Percentiles rank a stretch among this genome's conserved stretches.
Conservation (phyloP, 148 eudicot species). For the Hydrangea macrophylla region DNA sequence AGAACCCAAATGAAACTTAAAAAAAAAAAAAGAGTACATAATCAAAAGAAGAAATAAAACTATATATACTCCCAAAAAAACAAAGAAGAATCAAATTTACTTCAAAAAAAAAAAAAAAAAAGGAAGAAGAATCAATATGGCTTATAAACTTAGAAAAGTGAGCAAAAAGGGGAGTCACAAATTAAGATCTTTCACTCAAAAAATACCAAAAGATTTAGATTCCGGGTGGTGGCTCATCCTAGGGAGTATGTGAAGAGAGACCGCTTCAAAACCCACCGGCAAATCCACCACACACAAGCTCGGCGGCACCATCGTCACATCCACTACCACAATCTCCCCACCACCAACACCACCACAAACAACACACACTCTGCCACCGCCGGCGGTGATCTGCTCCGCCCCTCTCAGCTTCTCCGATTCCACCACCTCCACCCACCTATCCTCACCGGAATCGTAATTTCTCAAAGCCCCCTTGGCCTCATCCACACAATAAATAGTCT, state of each 20-base stretch:
- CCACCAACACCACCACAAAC: slow-evolving; percentile 37
- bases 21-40: no score
- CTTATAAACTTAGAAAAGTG: no score
- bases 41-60: no score
- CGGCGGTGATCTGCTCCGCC: slow-evolving; percentile 56
- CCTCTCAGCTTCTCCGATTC: slow-evolving; percentile 40
- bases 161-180: no score
- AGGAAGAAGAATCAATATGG: no score
- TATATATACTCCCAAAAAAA: no score
- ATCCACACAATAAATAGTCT: slow-evolving; percentile 52
- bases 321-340: slow-evolving; percentile 55
- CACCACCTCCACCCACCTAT: slow-evolving; percentile 50
- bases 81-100: not conserved
- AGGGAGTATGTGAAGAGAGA: slow-evolving; percentile 64
- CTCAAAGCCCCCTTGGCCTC: slow-evolving; percentile 50
- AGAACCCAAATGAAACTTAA: no score
- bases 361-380: slow-evolving; percentile 62
- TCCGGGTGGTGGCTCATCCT: slow-evolving; percentile 38
- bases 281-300: slow-evolving; percentile 49
- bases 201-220: not conserved
- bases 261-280: slow-evolving; percentile 39
- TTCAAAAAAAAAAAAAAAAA: not conserved
- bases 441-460: slow-evolving; percentile 38
- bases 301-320: slow-evolving; percentile 42
- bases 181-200: no score